Evolutionary conservation across 1,284 basidiomycete species (phyloP), one percentile per base, ranked within the genome.

Genomic region (Mixia osmundae): DNA sequence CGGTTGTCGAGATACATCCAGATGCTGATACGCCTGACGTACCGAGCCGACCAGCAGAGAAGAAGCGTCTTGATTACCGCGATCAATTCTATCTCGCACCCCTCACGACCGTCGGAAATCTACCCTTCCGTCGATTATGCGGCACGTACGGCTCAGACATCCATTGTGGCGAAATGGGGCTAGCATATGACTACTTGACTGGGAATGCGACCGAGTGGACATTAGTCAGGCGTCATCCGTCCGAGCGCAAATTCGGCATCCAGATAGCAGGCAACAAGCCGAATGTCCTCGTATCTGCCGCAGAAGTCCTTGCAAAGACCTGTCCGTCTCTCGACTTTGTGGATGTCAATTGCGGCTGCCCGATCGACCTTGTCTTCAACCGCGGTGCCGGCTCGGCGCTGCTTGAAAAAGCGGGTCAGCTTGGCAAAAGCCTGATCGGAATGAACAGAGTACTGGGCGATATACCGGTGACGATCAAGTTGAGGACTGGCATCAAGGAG

Each of bases 331-430:
- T 38, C 5, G 24, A 36, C 14, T 91, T 89, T 51, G 77, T 89
- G 9, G 89, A 97, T 50, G 60, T 95, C 47, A 97, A 97, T 54
- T 80, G 80, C 55, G 89, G 89, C 3, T 95, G 89, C 56, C 89
- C 89, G 3, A 95, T 95, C 47, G 89, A 97, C 56, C 62, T 97
- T 31, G 78, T 97, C 2, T 95, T 85, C 60, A 78, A 78, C 44
- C 54, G 54, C 30, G 59, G 59, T 2, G 57, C 54, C 11, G 53
- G 51, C 10, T 50, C 48, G 14, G 40, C 55, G 72, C 76, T 97
- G 37, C 67, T 97, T 19, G 83, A 91, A 45, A 63, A 74, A 4
- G 69, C 77, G 0, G 69, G 65, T 3, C 77, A 80, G 53, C 61
- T 97, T 1, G 76, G 77, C 6, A 80, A 72, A 54, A 85, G 87